Evolutionary conservation across 768 basidiomycete genomes (phyloP), one percentile per base, ranked within the genome.

Genomic region (Leccinum pellstonianum): DNA sequence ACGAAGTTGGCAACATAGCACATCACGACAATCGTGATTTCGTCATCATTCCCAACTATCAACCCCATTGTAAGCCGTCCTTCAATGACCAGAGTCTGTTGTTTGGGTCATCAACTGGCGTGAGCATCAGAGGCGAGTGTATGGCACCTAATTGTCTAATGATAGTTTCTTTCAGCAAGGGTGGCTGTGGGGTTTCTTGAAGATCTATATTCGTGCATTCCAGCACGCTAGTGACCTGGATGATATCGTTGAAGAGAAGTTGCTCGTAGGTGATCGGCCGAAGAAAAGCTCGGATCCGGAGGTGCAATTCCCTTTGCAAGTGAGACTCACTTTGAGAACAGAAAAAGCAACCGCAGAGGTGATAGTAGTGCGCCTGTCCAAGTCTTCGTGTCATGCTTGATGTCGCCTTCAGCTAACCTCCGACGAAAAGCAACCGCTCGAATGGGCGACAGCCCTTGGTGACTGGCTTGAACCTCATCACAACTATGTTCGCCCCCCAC

Each of bases 21-120:
- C 90, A 94, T 63, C 80, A 87, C 57, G 94, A 96, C 72, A 95
- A 96, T 71, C 88, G 94, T 8, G 94, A 96, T 75, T 87, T 89
- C 65, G 79, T 80, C 41, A 86, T 94, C 51, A 75, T 95, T 25
- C 84, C 89, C 7, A 86, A 86, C 70, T 90, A 91, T 65, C 93
- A 95, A 66, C 90, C 91, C 0, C 76, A 68, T 46, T 72, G 69
- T 37, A 77, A 75, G 21, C 69, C 77, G 10, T 74, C 81, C 5
- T 80, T 93, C 57, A 80, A 87, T 63, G 76, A 85, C 54, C 90
- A 92, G 68, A 92, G 88, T 0, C 71, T 83, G 19, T 73, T 93
- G 9, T 86, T 93, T 53, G 82, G 77, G 17, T 85, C 81, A 54
- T 76, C 77, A 23, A 83, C 86, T 73, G 84, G 86, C 61, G 87